phyloP scores from a whole-genome alignment of 2,329 filamentous ascomycete species.

The Cadophora sp. region DNA sequence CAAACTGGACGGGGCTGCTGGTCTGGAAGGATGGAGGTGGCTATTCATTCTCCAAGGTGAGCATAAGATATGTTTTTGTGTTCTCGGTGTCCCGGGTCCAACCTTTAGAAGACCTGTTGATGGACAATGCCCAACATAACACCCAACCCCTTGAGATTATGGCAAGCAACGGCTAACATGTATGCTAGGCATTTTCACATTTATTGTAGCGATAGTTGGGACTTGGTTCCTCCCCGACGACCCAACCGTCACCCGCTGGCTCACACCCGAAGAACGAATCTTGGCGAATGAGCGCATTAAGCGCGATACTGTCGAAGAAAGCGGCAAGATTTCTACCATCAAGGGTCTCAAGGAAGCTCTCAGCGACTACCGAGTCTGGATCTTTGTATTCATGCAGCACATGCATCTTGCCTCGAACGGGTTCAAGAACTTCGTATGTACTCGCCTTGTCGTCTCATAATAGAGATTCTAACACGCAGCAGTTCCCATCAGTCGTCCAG shows the following conservation, averaged over 20 bases:
- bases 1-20: conserved; percentile 45
- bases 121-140: too few relatives aligned
- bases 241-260: conserved; percentile 43
- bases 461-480: background rate
- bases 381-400: conserved; percentile 55
- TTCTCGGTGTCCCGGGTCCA: too few relatives aligned
- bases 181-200: conserved; percentile 17
- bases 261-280: conserved; percentile 29
- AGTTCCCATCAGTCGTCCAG: conserved; percentile 39
- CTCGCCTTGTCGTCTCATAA: background rate
- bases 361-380: conserved; percentile 51
- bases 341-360: conserved; percentile 51
- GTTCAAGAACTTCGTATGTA: conserved; percentile 39
- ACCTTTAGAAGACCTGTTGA: too few relatives aligned
- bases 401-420: conserved; percentile 52
- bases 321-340: conserved; percentile 40
- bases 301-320: conserved; percentile 44
- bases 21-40: conserved; percentile 52
- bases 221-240: conserved; percentile 55
- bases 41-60: conserved; percentile 49
- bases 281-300: conserved; percentile 26
- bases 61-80: too few relatives aligned
- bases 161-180: too few relatives aligned
- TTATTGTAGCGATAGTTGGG: conserved; percentile 25
- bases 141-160: too few relatives aligned